Conservation (phyloP, 1,284 basidiomycete species). For the Heliocybe sulcata region DNA sequence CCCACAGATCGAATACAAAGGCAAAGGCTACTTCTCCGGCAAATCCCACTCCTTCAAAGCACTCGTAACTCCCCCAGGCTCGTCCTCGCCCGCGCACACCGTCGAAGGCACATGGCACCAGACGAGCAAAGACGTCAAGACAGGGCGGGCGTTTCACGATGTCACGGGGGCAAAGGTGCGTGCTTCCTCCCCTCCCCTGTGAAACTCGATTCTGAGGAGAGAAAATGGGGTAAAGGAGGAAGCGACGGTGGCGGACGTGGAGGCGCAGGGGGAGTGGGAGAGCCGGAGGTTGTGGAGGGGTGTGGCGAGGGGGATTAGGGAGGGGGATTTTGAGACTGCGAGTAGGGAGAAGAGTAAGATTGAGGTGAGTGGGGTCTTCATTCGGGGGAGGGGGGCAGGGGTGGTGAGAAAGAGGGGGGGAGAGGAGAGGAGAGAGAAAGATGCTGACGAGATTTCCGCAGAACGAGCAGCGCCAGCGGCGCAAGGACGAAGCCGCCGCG, state of each 20-base stretch:
- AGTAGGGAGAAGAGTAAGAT: conserved; percentile 87
- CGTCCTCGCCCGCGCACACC: conserved; percentile 39
- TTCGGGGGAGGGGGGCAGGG: no score
- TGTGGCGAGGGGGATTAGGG: conserved; percentile 88
- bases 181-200: no score
- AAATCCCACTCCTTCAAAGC: conserved; percentile 95
- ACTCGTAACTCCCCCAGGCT: conserved; percentile 40
- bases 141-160: conserved; percentile 52
- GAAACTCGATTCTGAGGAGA: no score
- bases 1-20: conserved; percentile 82
- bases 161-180: conserved; percentile 31
- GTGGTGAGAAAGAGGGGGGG: no score
- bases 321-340: conserved; percentile 90
- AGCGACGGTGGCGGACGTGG: conserved; percentile 51
- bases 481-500: conserved; percentile 76
- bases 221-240: conserved; percentile 49
- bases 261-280: conserved; percentile 79
- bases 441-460: no score
- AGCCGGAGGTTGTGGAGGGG: conserved; percentile 81
- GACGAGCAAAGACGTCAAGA: conserved; percentile 48
- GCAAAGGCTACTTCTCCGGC: conserved; percentile 92
- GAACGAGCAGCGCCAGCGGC: conserved; percentile 89
- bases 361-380: conserved; percentile 72
- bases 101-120: conserved; percentile 91
- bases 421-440: no score